Conservation (phyloP, 1,284 basidiomycete species). For the Fomitopsis schrenkii region DNA sequence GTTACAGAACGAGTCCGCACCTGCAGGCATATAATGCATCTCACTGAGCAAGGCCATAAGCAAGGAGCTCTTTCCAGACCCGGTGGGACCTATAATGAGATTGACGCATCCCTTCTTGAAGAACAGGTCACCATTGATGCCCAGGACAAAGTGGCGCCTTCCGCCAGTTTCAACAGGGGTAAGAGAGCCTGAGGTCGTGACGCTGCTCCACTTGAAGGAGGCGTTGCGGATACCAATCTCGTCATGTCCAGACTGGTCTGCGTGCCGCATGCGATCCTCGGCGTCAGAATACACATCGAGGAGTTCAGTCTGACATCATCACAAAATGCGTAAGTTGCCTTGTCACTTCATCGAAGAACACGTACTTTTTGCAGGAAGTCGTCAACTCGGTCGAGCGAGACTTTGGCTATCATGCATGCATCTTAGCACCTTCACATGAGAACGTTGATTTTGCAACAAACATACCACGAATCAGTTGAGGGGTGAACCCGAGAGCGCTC, state of each 20-base stretch:
- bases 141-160: constrained; percentile 41
- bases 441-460: constrained; percentile 28
- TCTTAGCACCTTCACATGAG: no score
- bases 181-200: constrained; percentile 12
- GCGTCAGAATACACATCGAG: constrained; percentile 37
- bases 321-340: no score
- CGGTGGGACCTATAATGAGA: constrained; percentile 60
- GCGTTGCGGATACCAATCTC: constrained; percentile 39
- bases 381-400: constrained; percentile 43
- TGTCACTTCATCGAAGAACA: no score
- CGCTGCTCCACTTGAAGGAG: constrained; percentile 41
- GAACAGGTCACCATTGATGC: constrained; percentile 45
- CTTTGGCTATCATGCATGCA: constrained; percentile 39
- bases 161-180: constrained; percentile 24
- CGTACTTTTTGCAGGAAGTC: constrained; percentile 41
- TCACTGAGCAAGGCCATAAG: constrained; percentile 59
- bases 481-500: no score
- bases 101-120: constrained; percentile 60
- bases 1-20: constrained; percentile 57
- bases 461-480: no score
- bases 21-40: constrained; percentile 54
- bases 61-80: constrained; percentile 47
- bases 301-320: constrained; percentile 49
- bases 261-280: not conserved
- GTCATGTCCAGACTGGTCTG: constrained; percentile 13